Evolutionary conservation across 2,329 filamentous ascomycete genomes (phyloP), one percentile per base, ranked within the genome.

Genomic region (Sporothrix sp.): DNA sequence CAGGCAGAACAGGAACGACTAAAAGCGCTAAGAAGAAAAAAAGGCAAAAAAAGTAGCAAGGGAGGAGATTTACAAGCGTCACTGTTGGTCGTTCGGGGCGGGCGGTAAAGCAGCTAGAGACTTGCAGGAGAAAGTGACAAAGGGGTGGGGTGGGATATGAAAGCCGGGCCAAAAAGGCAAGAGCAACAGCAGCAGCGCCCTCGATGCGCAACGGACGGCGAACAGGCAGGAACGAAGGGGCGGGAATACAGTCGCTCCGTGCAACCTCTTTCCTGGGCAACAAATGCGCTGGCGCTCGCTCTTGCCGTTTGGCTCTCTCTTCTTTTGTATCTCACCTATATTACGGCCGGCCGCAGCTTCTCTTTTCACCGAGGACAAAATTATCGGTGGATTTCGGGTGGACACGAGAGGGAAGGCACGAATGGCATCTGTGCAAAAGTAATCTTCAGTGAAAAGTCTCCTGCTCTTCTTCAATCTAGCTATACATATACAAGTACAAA

Each of bases 51-150:
- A 40, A 47, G 18, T 6, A 47, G 43, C 43, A 35, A 25, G 38
- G 37, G n/a, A 42, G n/a, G 20, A 32, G 46, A 46, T 45, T 45
- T 52, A 44, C 44, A 43, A 42, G 48, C 48, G 54, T 52, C 49
- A 48, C 54, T 51, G 52, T 56, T 56, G 54, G 54, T 52, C 38
- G 45, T 18, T 45, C 46, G 50, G 48, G 46, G 52, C 52, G 48
- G 52, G 53, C 48, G 48, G 52, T 44, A 55, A 56, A 47, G 48
- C 46, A 52, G 40, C 54, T 54, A 54, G 40, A 45, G 46, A 50
- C 44, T 37, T 45, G 50, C 39, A 45, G 40, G 33, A 40, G 39
- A 35, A 37, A 45, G 39, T 33, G 33, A 46, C 38, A 51, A 18
- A 35, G 36, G 30, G 32, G 37, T 49, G 45, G 48, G 53, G 48